A percentile compares a stretch with the other conserved stretches of the same genome.
Conservation (phyloP, 306 rosid genomes). For the Arachis stenosperma region DNA sequence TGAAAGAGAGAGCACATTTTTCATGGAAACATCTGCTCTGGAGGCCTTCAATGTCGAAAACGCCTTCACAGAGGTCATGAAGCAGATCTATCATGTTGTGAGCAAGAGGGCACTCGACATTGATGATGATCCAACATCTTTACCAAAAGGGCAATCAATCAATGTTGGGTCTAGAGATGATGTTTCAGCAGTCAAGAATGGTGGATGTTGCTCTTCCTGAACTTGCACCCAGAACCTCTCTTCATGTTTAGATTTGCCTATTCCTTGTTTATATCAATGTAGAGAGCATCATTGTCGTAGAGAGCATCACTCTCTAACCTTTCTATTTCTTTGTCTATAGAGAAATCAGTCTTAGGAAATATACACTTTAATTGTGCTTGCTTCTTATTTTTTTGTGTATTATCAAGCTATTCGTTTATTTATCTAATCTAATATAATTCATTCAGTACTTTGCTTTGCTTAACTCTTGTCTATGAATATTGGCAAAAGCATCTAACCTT, state of each 20-base stretch:
- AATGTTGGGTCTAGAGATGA: slow-evolving; percentile 69
- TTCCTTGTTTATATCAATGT: slow-evolving; percentile 47
- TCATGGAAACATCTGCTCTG: slow-evolving; percentile 88
- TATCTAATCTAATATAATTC: slow-evolving; percentile 11
- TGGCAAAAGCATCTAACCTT: not conserved
- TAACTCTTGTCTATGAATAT: not conserved
- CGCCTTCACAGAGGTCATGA: slow-evolving; percentile 71
- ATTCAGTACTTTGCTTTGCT: not conserved
- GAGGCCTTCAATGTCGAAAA: slow-evolving; percentile 77
- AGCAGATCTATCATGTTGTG: slow-evolving; percentile 63
- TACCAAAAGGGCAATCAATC: slow-evolving; percentile 75
- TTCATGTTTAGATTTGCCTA: slow-evolving; percentile 16
- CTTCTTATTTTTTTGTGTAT: slow-evolving; percentile 15
- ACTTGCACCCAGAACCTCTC: slow-evolving; percentile 14
- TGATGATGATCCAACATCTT: slow-evolving; percentile 75
- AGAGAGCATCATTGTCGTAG: slow-evolving; percentile 45
- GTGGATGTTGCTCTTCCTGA: slow-evolving; percentile 71
- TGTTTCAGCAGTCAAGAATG: slow-evolving; percentile 73
- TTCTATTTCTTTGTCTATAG: slow-evolving; percentile 37
- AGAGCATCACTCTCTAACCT: slow-evolving; percentile 38
- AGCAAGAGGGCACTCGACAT: slow-evolving; percentile 78
- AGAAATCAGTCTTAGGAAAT: slow-evolving; percentile 41
- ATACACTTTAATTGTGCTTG: slow-evolving; percentile 22
- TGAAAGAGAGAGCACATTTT: slow-evolving; percentile 61
- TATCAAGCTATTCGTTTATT: slow-evolving; percentile 29